Base-by-base conservation (phyloP, 2,329 filamentous ascomycete species). In the Paecilomyces sp. region DNA sequence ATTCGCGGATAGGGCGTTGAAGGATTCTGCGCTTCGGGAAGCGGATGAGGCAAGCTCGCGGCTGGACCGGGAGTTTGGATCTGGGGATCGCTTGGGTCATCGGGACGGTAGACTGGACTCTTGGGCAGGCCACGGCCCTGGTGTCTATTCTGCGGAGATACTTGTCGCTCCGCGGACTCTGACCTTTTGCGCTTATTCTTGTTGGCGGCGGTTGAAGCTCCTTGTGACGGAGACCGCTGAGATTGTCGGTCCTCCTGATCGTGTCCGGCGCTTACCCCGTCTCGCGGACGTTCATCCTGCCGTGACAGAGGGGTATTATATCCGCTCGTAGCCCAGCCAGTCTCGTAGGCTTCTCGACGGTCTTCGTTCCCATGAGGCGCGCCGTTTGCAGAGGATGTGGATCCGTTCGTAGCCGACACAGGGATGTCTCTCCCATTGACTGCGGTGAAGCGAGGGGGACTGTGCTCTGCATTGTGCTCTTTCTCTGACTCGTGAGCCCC, bases 151-250 rank as follows among this genome's bases (percentile, higher is more conserved):
- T 70, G 66, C 57, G 69, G 72, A 64, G 62, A 65, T 60, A 62
- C 69, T 65, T 65, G 66, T 50, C 68, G 73, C 59, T 87, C 87
- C 41, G 79, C 72, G 5, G 88, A 90, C 54, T 80, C 77, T 6
- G 89, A 91, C 61, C 89, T 84, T 74, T 91, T 93, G 60, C 81
- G 74, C 65, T 82, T 82, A 67, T 86, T 84, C 74, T 88, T 88
- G 63, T 65, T 66, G 60, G 64, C 59, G 18, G 59, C 55, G 47
- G 61, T 58, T 13, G 63, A 54, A 52, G 63, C 60, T 31, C 57
- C 36, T 12, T 64, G 62, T n/a, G 71, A 69, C 1, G 67, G 64
- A 1, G 70, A 71, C 33, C 61, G 66, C 50, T 64, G 69, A 18
- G 68, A 68, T 30, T 55, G 57, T 56, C 57, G 60, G 56, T 68